Evolutionary conservation across 805 yeast genomes (phyloP), one percentile per base, ranked within the genome.

Genomic region (Tetrapisispora arboricola): DNA sequence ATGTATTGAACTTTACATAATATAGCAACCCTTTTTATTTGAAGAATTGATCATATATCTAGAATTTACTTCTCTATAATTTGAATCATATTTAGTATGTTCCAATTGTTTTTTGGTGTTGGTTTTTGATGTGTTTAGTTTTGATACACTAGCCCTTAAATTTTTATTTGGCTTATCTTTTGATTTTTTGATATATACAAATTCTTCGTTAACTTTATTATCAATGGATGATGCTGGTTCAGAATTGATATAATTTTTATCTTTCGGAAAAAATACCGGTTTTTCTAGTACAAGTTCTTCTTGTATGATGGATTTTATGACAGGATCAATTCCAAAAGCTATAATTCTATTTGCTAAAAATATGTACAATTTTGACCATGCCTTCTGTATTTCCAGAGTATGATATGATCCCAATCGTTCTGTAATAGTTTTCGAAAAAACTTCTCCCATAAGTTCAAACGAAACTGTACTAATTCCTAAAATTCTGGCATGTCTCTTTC

Each of bases 401-500:
- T 80, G 80, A 16, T 65, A 59, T 3, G 50, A 34, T 5, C 67
- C 67, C 35, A 79, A 80, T 48, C 87, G 61, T 55, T 80, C 85
- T 50, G 73, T 72, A 48, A 81, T 76, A 1, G 90, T 81, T 50
- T 71, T 73, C 43, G 81, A 66, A 33, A 82, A 65, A 0, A 87
- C 86, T 41, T 73, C 73, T 1, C 90, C 90, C 86, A 82, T 77
- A 28, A 78, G 58, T 55, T 79, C 79, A 49, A 78, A 82, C 54
- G 76, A 78, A 2, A 71, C 68, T 0, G 83, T 71, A 44, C 80
- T 86, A 30, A 83, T 80, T 13, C 84, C 85, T 45, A 84, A 64
- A 38, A 84, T 78, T 48, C 94, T 64, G 2, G 85, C 66, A 58
- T 85, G 94, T 39, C 84, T 66, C 54, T 81, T 82, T 2, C 88